phyloP scores from a whole-genome alignment of 371 early-diverging fungal genomes.

The Batkoa obscura region DNA sequence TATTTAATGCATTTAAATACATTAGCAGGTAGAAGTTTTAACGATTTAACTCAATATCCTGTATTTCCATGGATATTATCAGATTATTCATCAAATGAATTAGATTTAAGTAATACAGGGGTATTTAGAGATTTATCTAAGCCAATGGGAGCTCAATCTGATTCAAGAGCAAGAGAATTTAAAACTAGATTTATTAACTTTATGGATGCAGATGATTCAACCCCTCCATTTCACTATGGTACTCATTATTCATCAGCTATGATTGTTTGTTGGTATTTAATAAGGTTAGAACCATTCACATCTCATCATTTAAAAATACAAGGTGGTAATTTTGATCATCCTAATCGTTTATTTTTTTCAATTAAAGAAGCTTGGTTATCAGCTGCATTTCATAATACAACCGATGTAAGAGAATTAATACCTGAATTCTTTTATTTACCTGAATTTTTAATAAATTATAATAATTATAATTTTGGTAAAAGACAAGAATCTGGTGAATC shows the following conservation, averaged over 20 bases:
- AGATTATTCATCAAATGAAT: constrained; percentile 37
- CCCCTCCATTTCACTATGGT: constrained; percentile 64
- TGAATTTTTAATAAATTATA: constrained; percentile 63
- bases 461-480: constrained; percentile 63
- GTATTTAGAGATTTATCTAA: constrained; percentile 65
- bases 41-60: constrained; percentile 47
- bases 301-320: constrained; percentile 54
- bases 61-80: constrained; percentile 58
- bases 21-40: constrained; percentile 52
- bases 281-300: constrained; percentile 73
- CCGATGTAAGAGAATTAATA: constrained; percentile 72
- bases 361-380: constrained; percentile 45
- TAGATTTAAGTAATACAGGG: constrained; percentile 48
- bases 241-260: constrained; percentile 80
- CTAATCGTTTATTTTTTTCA: constrained; percentile 44
- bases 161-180: constrained; percentile 32
- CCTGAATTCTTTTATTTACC: constrained; percentile 82
- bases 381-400: constrained; percentile 49
- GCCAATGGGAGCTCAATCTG: constrained; percentile 69
- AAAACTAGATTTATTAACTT: constrained; percentile 23
- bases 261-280: constrained; percentile 62
- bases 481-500: constrained; percentile 54
- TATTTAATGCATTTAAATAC: constrained; percentile 78
- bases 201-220: constrained; percentile 36
- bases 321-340: constrained; percentile 78